Evolutionary conservation across 73 alveolate species (phyloP).

Genomic region (Paramecium bursaria): DNA sequence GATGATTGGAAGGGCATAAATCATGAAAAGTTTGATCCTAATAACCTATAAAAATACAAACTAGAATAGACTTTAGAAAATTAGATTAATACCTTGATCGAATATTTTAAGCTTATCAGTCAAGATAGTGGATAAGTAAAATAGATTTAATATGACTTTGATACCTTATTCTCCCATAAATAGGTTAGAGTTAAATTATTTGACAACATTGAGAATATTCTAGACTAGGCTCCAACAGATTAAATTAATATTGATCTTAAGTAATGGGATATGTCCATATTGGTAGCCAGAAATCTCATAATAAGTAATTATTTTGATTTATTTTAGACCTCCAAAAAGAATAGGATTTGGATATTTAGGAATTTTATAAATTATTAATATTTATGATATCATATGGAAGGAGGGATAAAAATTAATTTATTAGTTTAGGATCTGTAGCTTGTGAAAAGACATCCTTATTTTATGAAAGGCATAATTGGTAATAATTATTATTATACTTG

Average conservation of each 20-base stretch:
- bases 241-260: neutral
- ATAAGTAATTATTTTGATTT: constrained; percentile 28
- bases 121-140: neutral
- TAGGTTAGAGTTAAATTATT: constrained; percentile 15
- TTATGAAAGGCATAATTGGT: constrained; percentile 39
- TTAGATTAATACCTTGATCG: neutral
- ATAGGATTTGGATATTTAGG: neutral
- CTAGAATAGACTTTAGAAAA: neutral
- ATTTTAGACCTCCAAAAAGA: constrained; percentile 40
- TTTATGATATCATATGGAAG: constrained; percentile 22
- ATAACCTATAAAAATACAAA: constrained; percentile 11
- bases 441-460: constrained; percentile 46
- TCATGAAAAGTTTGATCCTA: constrained; percentile 55
- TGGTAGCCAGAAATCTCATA: constrained; percentile 14
- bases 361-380: constrained; percentile 18
- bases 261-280: neutral
- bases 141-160: neutral
- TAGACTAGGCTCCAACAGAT: constrained; percentile 37
- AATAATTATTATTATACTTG: constrained; percentile 30
- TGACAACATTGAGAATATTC: neutral
- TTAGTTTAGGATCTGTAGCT: constrained; percentile 2
- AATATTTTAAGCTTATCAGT: neutral
- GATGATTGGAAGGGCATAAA: constrained; percentile 34
- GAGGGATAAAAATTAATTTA: constrained; percentile 37
- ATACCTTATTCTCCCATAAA: constrained; percentile 14